Conservation (phyloP, 2,329 filamentous ascomycete genomes). For the Diaporthe citriasiana region DNA sequence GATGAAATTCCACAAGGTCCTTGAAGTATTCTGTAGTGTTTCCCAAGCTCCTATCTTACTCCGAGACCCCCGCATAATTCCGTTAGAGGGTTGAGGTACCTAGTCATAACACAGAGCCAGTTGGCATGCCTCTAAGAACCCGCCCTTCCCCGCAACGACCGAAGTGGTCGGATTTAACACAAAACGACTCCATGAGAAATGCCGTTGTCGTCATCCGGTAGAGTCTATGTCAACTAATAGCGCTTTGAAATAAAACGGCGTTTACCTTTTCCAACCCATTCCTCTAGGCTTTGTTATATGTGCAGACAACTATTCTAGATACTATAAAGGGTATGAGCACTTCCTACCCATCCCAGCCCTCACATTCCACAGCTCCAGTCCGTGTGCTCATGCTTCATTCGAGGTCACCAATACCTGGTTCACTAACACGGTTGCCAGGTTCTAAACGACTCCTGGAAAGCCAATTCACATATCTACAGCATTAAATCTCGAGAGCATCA, state of each 20-base stretch:
- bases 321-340: background rate
- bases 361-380: background rate
- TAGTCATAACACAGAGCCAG: background rate
- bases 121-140: background rate
- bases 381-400: background rate
- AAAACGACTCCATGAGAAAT: slow-evolving; percentile 17
- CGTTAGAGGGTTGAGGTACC: background rate
- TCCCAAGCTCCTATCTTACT: background rate
- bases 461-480: background rate
- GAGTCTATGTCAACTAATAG: background rate
- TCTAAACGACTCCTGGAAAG: too few species aligned
- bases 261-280: background rate
- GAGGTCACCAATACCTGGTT: too few species aligned
- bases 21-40: slow-evolving; percentile 11
- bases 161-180: slow-evolving; percentile 13
- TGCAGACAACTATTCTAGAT: background rate
- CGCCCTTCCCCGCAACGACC: slow-evolving; percentile 24
- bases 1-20: background rate
- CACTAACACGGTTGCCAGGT: background rate
- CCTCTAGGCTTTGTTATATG: background rate
- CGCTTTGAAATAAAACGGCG: background rate
- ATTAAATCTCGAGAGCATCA: background rate
- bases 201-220: slow-evolving; percentile 17
- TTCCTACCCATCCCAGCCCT: background rate
- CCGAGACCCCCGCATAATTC: slow-evolving; percentile 9